Conservation (phyloP, 345 rosid species). For the Pistacia atlantica region DNA sequence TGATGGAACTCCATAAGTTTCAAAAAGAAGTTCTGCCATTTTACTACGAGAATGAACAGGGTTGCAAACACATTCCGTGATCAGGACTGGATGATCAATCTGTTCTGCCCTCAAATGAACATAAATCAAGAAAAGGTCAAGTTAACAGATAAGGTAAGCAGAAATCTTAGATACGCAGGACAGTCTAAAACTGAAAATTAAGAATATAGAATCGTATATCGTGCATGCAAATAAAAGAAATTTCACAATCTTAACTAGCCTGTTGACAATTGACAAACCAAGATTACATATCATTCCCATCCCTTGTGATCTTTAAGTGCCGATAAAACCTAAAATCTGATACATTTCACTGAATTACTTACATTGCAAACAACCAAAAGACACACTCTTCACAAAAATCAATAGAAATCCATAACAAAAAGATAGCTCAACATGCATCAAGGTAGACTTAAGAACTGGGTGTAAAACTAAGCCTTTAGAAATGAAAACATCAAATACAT, state of each 20-base stretch:
- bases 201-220: not conserved
- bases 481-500: not conserved
- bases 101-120: conserved; percentile 62
- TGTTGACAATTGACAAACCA: not conserved
- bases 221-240: not conserved
- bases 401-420: not conserved
- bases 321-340: not conserved
- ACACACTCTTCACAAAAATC: not conserved
- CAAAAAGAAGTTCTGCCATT: conserved; percentile 96
- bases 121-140: conserved; percentile 33
- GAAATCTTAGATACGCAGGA: not conserved
- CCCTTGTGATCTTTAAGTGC: not conserved
- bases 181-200: not conserved
- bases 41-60: conserved; percentile 92
- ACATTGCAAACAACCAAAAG: not conserved
- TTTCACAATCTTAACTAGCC: not conserved
- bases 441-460: not conserved
- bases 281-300: not conserved
- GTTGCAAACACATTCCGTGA: conserved; percentile 93
- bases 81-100: conserved; percentile 92
- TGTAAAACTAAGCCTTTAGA: not conserved
- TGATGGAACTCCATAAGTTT: conserved; percentile 96
- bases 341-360: not conserved
- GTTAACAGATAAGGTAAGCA: conserved; percentile 12
- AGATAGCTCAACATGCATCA: not conserved